phyloP scores from a whole-genome alignment of 1,284 basidiomycete species.

The Agroathelia rolfsii region DNA sequence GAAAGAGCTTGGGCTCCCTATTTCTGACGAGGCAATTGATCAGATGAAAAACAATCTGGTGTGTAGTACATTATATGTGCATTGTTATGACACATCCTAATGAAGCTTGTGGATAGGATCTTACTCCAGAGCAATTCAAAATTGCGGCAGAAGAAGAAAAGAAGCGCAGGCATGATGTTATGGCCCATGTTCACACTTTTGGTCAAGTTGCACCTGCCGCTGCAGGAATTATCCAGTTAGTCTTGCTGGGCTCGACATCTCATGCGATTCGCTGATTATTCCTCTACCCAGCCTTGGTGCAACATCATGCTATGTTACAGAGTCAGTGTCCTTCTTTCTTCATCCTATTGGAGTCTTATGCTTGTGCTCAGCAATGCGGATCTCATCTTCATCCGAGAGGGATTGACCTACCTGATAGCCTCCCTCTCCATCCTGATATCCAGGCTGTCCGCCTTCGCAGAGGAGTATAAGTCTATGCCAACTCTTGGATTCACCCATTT shows the following conservation, averaged over 20 bases:
- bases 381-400: conserved; percentile 90
- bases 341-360: conserved; percentile 1
- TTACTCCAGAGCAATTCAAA: conserved; percentile 88
- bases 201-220: conserved; percentile 90
- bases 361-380: conserved; percentile 73
- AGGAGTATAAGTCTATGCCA: conserved; percentile 65
- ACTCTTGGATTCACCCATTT: conserved; percentile 98
- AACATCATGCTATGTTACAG: conserved; percentile 98
- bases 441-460: conserved; percentile 74
- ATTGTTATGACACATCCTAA: too few species aligned
- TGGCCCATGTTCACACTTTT: conserved; percentile 99
- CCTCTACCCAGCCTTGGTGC: conserved; percentile 66
- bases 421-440: conserved; percentile 88
- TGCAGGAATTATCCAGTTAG: conserved; percentile 93
- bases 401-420: conserved; percentile 75
- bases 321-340: conserved; percentile 42
- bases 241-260: conserved; percentile 10
- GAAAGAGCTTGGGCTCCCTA: conserved; percentile 88
- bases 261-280: conserved; percentile 4
- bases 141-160: conserved; percentile 93
- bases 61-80: conserved; percentile 17
- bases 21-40: conserved; percentile 84
- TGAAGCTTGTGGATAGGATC: conserved; percentile 33
- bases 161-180: conserved; percentile 96
- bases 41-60: conserved; percentile 93